Evolutionary conservation across 371 early-diverging fungal species (phyloP).

Genomic region (Mucor velutinosus): DNA sequence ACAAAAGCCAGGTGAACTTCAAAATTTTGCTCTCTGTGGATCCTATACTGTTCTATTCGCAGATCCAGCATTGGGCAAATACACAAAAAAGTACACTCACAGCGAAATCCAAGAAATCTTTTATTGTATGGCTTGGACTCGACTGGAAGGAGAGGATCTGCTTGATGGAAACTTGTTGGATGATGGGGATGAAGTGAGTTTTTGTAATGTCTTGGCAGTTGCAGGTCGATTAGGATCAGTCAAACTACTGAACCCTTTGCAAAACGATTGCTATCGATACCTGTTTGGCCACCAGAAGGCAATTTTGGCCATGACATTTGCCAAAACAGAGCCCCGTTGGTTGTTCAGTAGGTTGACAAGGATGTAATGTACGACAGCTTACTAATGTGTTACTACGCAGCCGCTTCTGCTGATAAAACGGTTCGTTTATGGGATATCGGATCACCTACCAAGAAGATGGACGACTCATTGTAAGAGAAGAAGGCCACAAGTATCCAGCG

Average conservation of each 20-base stretch:
- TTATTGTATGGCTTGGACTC: slow-evolving; percentile 60
- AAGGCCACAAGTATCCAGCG: neutral
- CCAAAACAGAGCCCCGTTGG: slow-evolving; percentile 53
- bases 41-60: slow-evolving; percentile 53
- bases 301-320: slow-evolving; percentile 48
- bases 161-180: neutral
- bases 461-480: slow-evolving; percentile 30
- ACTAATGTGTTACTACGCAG: slow-evolving; percentile 18
- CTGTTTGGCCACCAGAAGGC: slow-evolving; percentile 54
- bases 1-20: neutral
- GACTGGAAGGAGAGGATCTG: slow-evolving; percentile 17
- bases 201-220: slow-evolving; percentile 50
- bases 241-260: slow-evolving; percentile 57
- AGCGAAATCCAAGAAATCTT: slow-evolving; percentile 55
- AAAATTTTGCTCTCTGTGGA: slow-evolving; percentile 46
- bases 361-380: neutral
- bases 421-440: slow-evolving; percentile 68
- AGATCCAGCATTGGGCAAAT: slow-evolving; percentile 49
- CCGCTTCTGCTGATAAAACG: slow-evolving; percentile 55
- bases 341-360: slow-evolving; percentile 49
- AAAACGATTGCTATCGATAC: slow-evolving; percentile 57
- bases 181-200: slow-evolving; percentile 17
- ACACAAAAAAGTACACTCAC: slow-evolving; percentile 61
- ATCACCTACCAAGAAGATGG: slow-evolving; percentile 28
- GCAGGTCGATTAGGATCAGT: slow-evolving; percentile 61